Percentiles rank a stretch among this genome's conserved stretches.
Conservation (phyloP, 176 grass and related monocot genomes). For the Bonia amplexicaulis region DNA sequence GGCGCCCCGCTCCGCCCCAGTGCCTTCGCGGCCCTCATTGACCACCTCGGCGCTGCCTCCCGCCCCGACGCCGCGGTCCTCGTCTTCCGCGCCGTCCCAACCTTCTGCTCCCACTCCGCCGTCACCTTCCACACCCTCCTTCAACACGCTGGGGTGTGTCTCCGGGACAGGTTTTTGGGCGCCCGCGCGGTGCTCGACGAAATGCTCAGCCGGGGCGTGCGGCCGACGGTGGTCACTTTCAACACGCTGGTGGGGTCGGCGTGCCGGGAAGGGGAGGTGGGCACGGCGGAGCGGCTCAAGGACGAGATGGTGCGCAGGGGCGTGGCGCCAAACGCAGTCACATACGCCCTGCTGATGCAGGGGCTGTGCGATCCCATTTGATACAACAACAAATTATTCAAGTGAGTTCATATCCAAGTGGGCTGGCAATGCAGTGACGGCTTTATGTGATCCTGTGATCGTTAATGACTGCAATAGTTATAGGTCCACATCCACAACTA, state of each 20-base stretch:
- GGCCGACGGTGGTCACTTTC: constrained; percentile 59
- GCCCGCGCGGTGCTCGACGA: constrained; percentile 59
- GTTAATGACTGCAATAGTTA: no score
- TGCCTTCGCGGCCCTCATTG: constrained; percentile 55
- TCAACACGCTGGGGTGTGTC: constrained; percentile 44
- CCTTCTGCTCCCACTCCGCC: constrained; percentile 56
- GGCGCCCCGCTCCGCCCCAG: constrained; percentile 47
- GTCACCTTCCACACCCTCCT: constrained; percentile 70
- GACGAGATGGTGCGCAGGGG: constrained; percentile 60
- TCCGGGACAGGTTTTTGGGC: constrained; percentile 33
- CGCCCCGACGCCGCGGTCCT: constrained; percentile 47
- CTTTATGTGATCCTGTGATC: no score
- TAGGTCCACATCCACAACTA: no score
- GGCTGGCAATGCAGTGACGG: no score
- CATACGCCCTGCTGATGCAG: constrained; percentile 63
- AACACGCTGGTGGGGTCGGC: constrained; percentile 60
- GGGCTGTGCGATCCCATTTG: constrained; percentile 45
- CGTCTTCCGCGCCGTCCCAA: constrained; percentile 58
- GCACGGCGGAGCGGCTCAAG: constrained; percentile 27
- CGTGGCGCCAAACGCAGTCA: constrained; percentile 55
- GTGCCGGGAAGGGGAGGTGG: constrained; percentile 46
- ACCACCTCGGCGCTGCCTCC: constrained; percentile 48
- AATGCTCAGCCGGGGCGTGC: constrained; percentile 65
- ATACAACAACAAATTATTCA: no score
- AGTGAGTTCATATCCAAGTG: no score